Base-by-base conservation (phyloP, 139 green algal genomes). In the Closterium sp. region DNA sequence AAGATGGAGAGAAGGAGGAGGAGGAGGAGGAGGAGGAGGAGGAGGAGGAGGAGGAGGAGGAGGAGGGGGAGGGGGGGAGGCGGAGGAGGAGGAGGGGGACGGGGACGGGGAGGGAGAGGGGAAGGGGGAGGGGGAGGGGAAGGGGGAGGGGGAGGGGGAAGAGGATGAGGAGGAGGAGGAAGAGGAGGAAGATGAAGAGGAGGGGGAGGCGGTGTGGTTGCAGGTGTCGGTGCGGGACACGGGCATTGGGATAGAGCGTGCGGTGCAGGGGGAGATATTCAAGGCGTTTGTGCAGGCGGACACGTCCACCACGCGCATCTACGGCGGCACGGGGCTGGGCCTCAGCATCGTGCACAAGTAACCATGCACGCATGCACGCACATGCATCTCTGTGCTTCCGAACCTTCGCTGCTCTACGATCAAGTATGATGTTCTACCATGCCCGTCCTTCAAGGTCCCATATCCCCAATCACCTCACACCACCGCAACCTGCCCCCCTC, bases 301-400 rank as follows among this genome's bases (percentile, higher is more conserved):
- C 94, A 96, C 96, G 94, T 94, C 84, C 31, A 95, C 94, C 2
- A 96, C 95, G 10, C 94, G 96, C 91, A 95, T 96, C 84, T 97
- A 97, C 90, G 96, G 96, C 35, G 96, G 96, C 23, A 97, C 96
- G 9, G 96, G 96, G 23, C 35, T 90, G 21, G 87, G 87, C 12
- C 87, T 90, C 34, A 90, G 87, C 35, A 90, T 90, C 35, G 87
- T 90, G 33, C 87, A 90, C 33, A 90, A 35, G 87, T 90, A n/a
- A 89, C 84, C 32, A 43, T 34, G 84, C 19, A 10, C 19, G 33
- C 84, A 69, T 69, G 43, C 43, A 69, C 23, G 43, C 23, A 16
- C 8, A 1, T 69, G 43, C 12, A 9, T 69, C n/a, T n/a, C n/a
- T n/a, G n/a, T n/a, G n/a, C n/a, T n/a, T n/a, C n/a, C n/a, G n/a